Evolutionary conservation across 345 rosid genomes (phyloP).

Genomic region (Abelmoschus esculentus): DNA sequence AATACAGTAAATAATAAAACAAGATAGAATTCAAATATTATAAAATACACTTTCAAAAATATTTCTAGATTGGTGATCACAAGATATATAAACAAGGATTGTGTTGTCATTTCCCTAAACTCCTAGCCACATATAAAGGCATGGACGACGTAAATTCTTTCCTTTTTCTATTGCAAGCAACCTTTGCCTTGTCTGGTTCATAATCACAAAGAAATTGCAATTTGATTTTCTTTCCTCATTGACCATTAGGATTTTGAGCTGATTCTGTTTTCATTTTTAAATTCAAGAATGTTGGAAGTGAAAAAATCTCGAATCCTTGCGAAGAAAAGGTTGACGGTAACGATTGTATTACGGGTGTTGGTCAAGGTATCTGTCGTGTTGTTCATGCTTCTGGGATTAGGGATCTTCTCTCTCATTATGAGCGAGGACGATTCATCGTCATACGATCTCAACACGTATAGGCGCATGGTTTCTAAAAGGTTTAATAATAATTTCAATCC

Average conservation of each 20-base stretch:
- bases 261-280: not conserved
- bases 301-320: constrained; percentile 53
- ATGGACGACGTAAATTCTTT: too few species aligned
- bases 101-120: too few species aligned
- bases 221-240: not conserved
- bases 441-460: constrained; percentile 40
- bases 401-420: constrained; percentile 45
- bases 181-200: not conserved
- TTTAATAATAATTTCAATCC: constrained; percentile 15
- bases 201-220: not conserved
- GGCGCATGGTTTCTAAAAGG: constrained; percentile 58
- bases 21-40: too few species aligned
- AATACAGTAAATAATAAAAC: too few species aligned
- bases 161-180: too few species aligned
- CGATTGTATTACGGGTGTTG: constrained; percentile 44
- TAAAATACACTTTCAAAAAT: too few species aligned
- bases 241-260: constrained; percentile 18
- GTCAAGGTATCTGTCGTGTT: constrained; percentile 58
- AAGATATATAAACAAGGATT: too few species aligned
- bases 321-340: constrained; percentile 54
- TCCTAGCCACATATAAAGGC: too few species aligned
- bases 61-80: too few species aligned
- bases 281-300: constrained; percentile 46
- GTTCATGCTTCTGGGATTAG: constrained; percentile 63
- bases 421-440: constrained; percentile 39